Evolutionary conservation across 106 monocot species (phyloP).

Genomic region (Apostasia ramifera): DNA sequence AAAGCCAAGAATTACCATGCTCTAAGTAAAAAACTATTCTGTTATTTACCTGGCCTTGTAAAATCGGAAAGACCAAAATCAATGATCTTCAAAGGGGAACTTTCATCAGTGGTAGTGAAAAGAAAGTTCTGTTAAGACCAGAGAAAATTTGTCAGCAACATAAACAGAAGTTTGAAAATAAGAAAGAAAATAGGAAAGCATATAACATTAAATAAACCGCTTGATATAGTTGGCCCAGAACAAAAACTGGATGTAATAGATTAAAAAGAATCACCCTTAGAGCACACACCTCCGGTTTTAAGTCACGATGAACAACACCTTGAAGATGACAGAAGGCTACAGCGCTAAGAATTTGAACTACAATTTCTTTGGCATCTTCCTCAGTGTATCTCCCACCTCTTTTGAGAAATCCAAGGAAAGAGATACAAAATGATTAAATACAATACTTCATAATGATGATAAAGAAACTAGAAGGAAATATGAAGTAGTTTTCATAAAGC

Average conservation of each 20-base stretch:
- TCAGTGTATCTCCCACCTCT: constrained; percentile 78
- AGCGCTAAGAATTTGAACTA: constrained; percentile 61
- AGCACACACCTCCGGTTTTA: constrained; percentile 74
- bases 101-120: constrained; percentile 50
- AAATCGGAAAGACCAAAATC: constrained; percentile 81
- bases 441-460: background rate
- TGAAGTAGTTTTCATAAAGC: background rate
- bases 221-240: background rate
- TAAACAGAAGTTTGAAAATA: background rate
- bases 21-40: background rate
- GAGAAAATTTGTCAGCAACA: constrained; percentile 8
- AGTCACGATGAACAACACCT: constrained; percentile 78
- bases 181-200: background rate
- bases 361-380: constrained; percentile 68
- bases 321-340: constrained; percentile 84
- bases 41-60: constrained; percentile 43
- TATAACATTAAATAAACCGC: background rate
- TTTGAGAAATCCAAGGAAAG: constrained; percentile 12
- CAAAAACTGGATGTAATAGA: background rate
- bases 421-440: background rate
- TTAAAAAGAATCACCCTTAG: constrained; percentile 2
- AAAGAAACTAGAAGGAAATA: background rate
- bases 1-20: no score
- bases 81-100: constrained; percentile 58
- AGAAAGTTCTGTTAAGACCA: constrained; percentile 54